Conservation (phyloP, 2,329 filamentous ascomycete genomes). For the Pleurostoma richardsiae region DNA sequence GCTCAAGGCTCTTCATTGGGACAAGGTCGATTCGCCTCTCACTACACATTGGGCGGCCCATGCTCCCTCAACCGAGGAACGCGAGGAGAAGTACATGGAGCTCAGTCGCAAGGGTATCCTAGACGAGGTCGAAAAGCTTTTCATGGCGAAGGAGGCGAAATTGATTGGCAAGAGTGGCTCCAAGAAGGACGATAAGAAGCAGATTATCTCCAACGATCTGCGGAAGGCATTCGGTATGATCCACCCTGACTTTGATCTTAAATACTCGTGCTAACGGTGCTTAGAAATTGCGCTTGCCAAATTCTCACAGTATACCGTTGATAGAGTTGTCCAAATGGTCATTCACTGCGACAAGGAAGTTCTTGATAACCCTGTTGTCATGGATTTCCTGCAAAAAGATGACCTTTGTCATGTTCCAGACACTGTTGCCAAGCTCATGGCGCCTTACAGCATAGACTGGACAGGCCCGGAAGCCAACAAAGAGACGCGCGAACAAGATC, state of each 20-base stretch:
- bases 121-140: slow-evolving; percentile 95
- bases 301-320: slow-evolving; percentile 77
- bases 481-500: slow-evolving; percentile 79
- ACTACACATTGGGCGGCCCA: slow-evolving; percentile 91
- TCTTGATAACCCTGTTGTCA: slow-evolving; percentile 82
- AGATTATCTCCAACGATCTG: slow-evolving; percentile 87
- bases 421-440: slow-evolving; percentile 85
- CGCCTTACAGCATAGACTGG: slow-evolving; percentile 95
- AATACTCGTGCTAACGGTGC: slow-evolving; percentile 20
- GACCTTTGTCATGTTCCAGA: slow-evolving; percentile 91
- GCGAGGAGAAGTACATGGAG: slow-evolving; percentile 94
- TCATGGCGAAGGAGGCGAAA: slow-evolving; percentile 96
- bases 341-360: slow-evolving; percentile 92
- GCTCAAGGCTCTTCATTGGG: slow-evolving; percentile 98
- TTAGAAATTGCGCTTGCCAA: slow-evolving; percentile 86
- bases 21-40: slow-evolving; percentile 90
- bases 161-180: slow-evolving; percentile 65
- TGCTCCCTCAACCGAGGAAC: slow-evolving; percentile 77
- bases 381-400: slow-evolving; percentile 93
- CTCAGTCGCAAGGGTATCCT: slow-evolving; percentile 91
- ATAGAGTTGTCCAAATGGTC: slow-evolving; percentile 86
- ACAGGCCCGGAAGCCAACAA: slow-evolving; percentile 78
- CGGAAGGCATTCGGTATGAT: slow-evolving; percentile 71
- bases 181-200: slow-evolving; percentile 94
- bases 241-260: neutral